Conservation (phyloP, 2,329 filamentous ascomycete species). For the Aspergillus ruber region DNA sequence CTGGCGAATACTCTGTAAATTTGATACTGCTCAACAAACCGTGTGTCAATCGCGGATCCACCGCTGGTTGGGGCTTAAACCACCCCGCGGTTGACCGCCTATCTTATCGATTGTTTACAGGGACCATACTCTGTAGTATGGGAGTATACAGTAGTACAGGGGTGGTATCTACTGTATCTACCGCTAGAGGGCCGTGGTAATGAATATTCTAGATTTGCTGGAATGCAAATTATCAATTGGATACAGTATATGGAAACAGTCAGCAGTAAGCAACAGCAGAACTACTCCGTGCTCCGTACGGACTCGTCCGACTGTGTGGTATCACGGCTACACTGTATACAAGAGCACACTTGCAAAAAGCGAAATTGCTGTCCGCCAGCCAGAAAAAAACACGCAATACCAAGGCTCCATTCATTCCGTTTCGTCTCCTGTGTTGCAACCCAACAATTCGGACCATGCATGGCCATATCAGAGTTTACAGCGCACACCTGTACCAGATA, state of each 20-base stretch:
- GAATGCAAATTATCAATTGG: too few species aligned
- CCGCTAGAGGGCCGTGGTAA: too few species aligned
- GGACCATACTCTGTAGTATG: too few species aligned
- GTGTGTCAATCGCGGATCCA: background rate
- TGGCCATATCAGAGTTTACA: background rate
- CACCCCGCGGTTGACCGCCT: background rate
- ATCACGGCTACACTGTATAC: background rate
- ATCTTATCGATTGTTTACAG: background rate
- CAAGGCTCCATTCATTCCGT: background rate
- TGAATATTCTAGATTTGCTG: too few species aligned
- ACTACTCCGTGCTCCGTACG: too few species aligned
- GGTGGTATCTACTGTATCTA: too few species aligned
- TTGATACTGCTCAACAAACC: constrained; percentile 1
- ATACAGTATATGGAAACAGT: too few species aligned
- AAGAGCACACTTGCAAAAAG: background rate
- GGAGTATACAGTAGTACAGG: too few species aligned
- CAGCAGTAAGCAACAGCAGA: too few species aligned
- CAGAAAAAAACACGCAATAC: background rate
- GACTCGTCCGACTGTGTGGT: background rate
- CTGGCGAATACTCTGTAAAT: background rate
- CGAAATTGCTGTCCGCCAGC: background rate
- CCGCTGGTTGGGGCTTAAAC: background rate
- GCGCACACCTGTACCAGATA: too few species aligned
- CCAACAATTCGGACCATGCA: background rate
- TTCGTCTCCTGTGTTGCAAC: background rate